Evolutionary conservation across 2,329 filamentous ascomycete species (phyloP), one percentile per base, ranked within the genome.

Genomic region (Cladosporium sphaerospermum): DNA sequence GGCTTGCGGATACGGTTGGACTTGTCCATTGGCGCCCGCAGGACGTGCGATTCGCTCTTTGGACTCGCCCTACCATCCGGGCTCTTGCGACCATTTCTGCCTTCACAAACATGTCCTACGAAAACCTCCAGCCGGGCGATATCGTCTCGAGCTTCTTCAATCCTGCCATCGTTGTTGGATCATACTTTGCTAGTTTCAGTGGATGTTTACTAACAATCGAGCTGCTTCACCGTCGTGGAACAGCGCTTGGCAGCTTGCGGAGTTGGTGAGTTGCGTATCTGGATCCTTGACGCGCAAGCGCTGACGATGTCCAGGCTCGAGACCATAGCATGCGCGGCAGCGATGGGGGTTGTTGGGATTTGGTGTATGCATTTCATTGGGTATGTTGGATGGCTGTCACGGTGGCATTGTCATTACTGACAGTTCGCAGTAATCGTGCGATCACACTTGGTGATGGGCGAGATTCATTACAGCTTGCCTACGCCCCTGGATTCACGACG

Each of bases 181-280:
- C 83, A 1, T 86, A 81, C 61, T 70, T 86, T 41, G 76, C 85
- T 59, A 93, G 89, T 64, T 82, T 87, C 57, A 74, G 88, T 58
- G 90, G 90, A 57, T 85, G 88, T 45, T 78, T 82, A 47, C 89
- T 89, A 3, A 91, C 89, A 0, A 75, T 95, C 32, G 90, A 95
- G 68, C 73, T 95, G 54, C 82, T 95, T 48, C 87, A 93, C 65
- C 76, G 88, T 54, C 59, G 64, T 41, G 64, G 61, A 7, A 67
- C 64, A 2, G 62, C 63, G 5, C 53, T 67, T 4, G 55, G 57
- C 11, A 67, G 61, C 41, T 55, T 57, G 58, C 59, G 64, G 45
- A 66, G 64, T 54, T 68, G 65, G 64, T 65, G 48, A 56, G 62
- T 55, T 9, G n/a, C 10, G 23, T 28, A 18, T 9, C 9, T 28